phyloP scores from a whole-genome alignment of 1,284 basidiomycete genomes.

The Butyriboletus regius region DNA sequence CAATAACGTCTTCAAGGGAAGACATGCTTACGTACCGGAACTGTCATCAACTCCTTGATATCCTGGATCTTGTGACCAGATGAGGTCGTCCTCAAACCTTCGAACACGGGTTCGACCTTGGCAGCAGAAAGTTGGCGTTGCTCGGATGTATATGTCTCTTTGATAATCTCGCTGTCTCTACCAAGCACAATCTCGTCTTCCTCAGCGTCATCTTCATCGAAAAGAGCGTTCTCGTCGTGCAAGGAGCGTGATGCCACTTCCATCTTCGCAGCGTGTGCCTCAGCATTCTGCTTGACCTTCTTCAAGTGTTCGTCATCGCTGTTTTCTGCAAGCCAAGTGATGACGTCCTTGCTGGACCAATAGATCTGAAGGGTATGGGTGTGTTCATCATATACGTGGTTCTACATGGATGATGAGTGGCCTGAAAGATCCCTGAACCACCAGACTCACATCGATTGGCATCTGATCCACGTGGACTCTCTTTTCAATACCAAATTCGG shows the following conservation, averaged over 20 bases:
- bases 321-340: slow-evolving; percentile 88
- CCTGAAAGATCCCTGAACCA: not conserved
- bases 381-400: slow-evolving; percentile 91
- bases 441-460: slow-evolving; percentile 75
- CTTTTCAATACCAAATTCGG: slow-evolving; percentile 96
- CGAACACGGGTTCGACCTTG: slow-evolving; percentile 66
- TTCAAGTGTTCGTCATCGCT: slow-evolving; percentile 89
- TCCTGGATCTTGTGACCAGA: slow-evolving; percentile 88
- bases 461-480: slow-evolving; percentile 97
- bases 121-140: slow-evolving; percentile 72
- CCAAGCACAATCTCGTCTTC: slow-evolving; percentile 75
- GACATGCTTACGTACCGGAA: slow-evolving; percentile 59
- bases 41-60: slow-evolving; percentile 80
- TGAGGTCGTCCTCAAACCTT: slow-evolving; percentile 65
- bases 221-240: slow-evolving; percentile 79
- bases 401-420: slow-evolving; percentile 41
- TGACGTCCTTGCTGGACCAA: slow-evolving; percentile 86
- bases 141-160: slow-evolving; percentile 55
- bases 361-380: slow-evolving; percentile 82
- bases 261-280: slow-evolving; percentile 80
- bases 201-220: slow-evolving; percentile 76
- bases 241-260: slow-evolving; percentile 72
- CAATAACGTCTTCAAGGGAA: slow-evolving; percentile 2
- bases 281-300: slow-evolving; percentile 82
- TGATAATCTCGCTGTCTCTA: slow-evolving; percentile 42